These are phyloP conservation scores for Candida ponderosae DNA, from an alignment of 805 yeast genomes.

Conservation along the genomic window DNA sequence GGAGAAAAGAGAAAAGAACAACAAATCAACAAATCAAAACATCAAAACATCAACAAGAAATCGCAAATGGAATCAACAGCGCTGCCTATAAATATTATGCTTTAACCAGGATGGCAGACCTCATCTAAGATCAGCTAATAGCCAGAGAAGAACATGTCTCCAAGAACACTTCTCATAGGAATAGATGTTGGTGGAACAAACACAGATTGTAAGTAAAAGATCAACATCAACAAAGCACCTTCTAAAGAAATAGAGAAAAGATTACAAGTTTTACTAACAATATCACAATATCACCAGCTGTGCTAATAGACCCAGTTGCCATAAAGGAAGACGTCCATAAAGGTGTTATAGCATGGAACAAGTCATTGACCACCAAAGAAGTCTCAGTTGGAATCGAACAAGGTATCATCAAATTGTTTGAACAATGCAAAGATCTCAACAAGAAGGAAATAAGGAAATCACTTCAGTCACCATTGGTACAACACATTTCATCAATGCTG, in stretches of 20 bases:
- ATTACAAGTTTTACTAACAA: no score
- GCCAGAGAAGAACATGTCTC: slow-evolving; percentile 5
- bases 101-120: no score
- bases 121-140: no score
- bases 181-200: slow-evolving; percentile 48
- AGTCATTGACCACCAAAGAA: slow-evolving; percentile 35
- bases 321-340: slow-evolving; percentile 12
- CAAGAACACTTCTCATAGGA: slow-evolving; percentile 26
- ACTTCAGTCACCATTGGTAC: slow-evolving; percentile 39
- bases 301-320: slow-evolving; percentile 31
- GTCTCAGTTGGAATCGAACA: slow-evolving; percentile 33
- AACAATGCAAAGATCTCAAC: slow-evolving; percentile 13
- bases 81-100: no score
- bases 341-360: slow-evolving; percentile 35
- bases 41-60: no score
- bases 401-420: slow-evolving; percentile 28
- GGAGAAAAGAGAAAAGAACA: no score
- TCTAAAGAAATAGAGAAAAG: no score
- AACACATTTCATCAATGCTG: slow-evolving; percentile 43
- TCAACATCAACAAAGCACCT: no score
- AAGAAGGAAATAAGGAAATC: slow-evolving; percentile 24
- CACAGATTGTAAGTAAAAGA: slow-evolving; percentile 24
- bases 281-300: slow-evolving; percentile 14
- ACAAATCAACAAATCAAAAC: no score
- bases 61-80: no score